Base-by-base conservation (phyloP, 2,329 filamentous ascomycete genomes). In the Atkinsonella texensis region DNA sequence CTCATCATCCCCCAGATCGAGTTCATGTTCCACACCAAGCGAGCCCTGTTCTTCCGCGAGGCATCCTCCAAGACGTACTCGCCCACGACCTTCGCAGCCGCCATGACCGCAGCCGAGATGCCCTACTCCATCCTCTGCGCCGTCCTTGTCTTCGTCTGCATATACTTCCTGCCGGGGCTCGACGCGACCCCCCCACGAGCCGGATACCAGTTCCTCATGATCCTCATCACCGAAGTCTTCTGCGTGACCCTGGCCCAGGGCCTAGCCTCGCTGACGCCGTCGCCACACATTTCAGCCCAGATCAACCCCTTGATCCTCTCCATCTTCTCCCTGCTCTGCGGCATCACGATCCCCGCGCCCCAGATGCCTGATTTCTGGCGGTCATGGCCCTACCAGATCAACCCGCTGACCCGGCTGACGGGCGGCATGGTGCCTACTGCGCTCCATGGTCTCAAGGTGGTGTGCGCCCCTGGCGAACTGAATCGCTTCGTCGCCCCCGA, bases 141-240 rank as follows among this genome's bases (percentile, higher is more conserved):
- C 1, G 81, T 93, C 9, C 74, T 71, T 52, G 94, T 94, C 75
- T 95, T 86, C 74, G 62, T 94, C 1, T 87, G 85, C 0, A 67
- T 95, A 3, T 95, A 95, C 75, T 95, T 84, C 68, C 85, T 93
- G 63, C 86, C 88, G 0, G 87, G 86, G 0, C 80, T 95, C 64
- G 79, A 84, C 58, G 61, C 66, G 3, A 75, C 75, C 0, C 68
- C 80, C 0, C 76, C 73, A 2, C 79, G 87, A 4, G 87, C 89
- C 0, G 89, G 89, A 0, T 93, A 90, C 67, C 87, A 91, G 64
- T 94, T 94, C 75, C 73, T 95, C 63, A 88, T 94, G 70, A 70
- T 94, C 4, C 74, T 95, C 50, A 76, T 91, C 59, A 91, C 87
- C 0, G 89, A 95, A 64, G 65, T 94, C 47, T 95, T 95, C 70